Base-by-base conservation (phyloP, 108 stramenopile species). In the Pseudonitzschia delicatissima region DNA sequence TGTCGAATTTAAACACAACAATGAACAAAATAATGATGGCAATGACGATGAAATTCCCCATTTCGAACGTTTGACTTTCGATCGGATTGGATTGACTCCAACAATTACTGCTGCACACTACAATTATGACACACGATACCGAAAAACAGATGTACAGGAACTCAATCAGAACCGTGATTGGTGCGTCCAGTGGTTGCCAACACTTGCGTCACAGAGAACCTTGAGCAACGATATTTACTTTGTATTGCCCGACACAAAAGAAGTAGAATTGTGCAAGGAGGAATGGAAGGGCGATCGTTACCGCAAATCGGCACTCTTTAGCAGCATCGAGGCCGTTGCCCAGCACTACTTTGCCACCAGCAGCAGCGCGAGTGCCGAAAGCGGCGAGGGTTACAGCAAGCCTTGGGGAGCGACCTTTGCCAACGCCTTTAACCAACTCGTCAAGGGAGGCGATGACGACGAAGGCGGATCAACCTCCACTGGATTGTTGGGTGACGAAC, bases 391-490 rank as follows among this genome's bases (percentile, higher is more conserved):
- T n/a, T 85, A 86, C 33, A 72, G 79, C 59, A 87, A 85, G 52
- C 86, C 91, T 5, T 92, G 91, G 91, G 91, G 91, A 12, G 68
- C 84, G 17, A 86, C 76, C 40, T 66, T 92, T 62, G 85, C 88
- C 29, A 77, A 77, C 6, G 84, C 82, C 0, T 45, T 87, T 33
- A 78, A 73, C 62, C 72, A 75, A 33, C 51, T 88, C 0, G 44
- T 86, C 28, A 85, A 85, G 12, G 87, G 90, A 23, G 61, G 64
- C 35, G 45, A 75, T 12, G 78, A 78, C 15, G 84, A 88, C 62
- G 60, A 61, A 3, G 33, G 57, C 6, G 15, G 18, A 11, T n/a
- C n/a, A 5, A 17, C n/a, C 31, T 27, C 29, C n/a, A 70, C 83
- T 9, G 87, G 87, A 33, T 73, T 92, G 13, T 67, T 92, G 37